These are phyloP conservation scores for Talaromyces stipitatus DNA, from an alignment of 495 filamentous ascomycete genomes.

Conservation along the genomic window DNA sequence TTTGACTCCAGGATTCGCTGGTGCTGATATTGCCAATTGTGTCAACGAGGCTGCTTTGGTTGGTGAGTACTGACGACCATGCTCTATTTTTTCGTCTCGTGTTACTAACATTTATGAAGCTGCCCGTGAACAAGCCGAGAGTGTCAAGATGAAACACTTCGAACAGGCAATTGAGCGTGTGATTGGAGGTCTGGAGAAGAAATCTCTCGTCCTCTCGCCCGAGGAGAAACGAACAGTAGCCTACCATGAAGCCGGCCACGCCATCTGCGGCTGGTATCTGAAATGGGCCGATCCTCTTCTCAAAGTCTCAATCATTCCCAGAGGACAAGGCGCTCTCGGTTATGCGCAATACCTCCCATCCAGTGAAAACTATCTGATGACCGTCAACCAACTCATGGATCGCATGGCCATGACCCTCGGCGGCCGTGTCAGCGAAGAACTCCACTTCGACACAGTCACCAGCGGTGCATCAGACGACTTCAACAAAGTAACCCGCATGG, in stretches of 20 bases:
- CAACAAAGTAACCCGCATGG: slow-evolving; percentile 96
- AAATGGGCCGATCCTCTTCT: slow-evolving; percentile 91
- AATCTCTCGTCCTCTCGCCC: slow-evolving; percentile 83
- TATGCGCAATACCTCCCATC: slow-evolving; percentile 95
- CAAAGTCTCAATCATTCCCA: slow-evolving; percentile 97
- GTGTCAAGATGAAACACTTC: slow-evolving; percentile 81
- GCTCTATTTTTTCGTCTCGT: background rate
- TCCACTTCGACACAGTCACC: slow-evolving; percentile 94
- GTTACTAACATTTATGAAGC: slow-evolving; percentile 46
- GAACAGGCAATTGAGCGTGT: slow-evolving; percentile 97
- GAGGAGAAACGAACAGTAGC: slow-evolving; percentile 92
- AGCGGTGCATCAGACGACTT: slow-evolving; percentile 94
- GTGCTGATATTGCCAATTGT: slow-evolving; percentile 96
- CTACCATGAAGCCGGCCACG: slow-evolving; percentile 97
- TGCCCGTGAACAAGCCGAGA: slow-evolving; percentile 68
- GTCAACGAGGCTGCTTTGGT: slow-evolving; percentile 96
- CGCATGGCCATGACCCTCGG: slow-evolving; percentile 99
- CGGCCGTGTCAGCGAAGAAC: slow-evolving; percentile 86
- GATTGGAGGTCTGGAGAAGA: slow-evolving; percentile 92
- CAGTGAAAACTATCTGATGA: slow-evolving; percentile 90
- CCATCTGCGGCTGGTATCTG: slow-evolving; percentile 98
- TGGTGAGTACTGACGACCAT: slow-evolving; percentile 51
- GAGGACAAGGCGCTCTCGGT: slow-evolving; percentile 84
- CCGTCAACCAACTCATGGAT: slow-evolving; percentile 92
- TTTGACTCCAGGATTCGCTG: slow-evolving; percentile 90